Evolutionary conservation across 306 rosid species (phyloP).

Genomic region (Potentilla sterilis): DNA sequence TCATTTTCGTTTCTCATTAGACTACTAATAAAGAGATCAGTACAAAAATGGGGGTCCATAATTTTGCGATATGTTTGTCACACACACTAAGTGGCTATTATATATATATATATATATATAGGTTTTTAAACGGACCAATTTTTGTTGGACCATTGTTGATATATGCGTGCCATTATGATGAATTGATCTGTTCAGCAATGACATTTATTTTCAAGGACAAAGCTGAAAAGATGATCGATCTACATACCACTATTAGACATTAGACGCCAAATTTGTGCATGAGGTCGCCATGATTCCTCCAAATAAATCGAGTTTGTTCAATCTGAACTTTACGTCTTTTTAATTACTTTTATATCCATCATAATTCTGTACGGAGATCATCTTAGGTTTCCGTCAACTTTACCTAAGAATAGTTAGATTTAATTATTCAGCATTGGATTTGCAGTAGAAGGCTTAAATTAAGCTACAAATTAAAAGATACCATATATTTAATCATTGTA

Average conservation of each 20-base stretch:
- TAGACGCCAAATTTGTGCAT: not conserved
- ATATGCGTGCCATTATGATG: not conserved
- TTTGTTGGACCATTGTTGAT: conserved; percentile 3
- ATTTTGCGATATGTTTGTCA: conserved; percentile 1
- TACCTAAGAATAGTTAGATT: not conserved
- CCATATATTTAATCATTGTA: not conserved
- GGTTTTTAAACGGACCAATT: not conserved
- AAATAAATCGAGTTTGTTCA: not conserved
- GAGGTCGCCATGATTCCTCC: not conserved
- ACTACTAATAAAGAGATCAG: not conserved
- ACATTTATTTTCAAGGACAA: not conserved
- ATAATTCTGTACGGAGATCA: not conserved
- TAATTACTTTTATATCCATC: not conserved
- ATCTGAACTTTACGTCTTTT: not conserved
- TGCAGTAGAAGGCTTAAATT: not conserved
- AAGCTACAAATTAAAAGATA: not conserved
- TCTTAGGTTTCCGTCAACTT: not conserved
- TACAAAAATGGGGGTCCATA: not conserved
- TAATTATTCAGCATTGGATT: not conserved
- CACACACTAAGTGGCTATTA: not conserved
- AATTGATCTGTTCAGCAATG: not conserved
- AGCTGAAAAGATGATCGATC: not conserved
- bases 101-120: not conserved
- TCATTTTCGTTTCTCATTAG: not conserved
- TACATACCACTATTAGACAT: not conserved